Conservation (phyloP, 768 basidiomycete species). For the Lentinula sp. region DNA sequence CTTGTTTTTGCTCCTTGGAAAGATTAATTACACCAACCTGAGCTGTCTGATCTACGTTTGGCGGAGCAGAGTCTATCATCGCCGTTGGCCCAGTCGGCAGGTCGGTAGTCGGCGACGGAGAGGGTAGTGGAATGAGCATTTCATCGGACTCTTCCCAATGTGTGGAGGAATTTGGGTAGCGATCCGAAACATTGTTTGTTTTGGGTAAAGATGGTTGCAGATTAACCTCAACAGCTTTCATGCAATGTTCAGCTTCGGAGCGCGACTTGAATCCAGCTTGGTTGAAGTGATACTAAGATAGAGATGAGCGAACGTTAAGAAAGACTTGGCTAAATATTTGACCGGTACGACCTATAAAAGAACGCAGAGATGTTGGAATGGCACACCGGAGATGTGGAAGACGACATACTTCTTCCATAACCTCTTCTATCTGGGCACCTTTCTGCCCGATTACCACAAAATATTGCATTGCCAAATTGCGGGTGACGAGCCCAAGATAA, state of each 20-base stretch:
- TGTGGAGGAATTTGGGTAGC: slow-evolving; percentile 2
- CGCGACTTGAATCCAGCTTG: not conserved
- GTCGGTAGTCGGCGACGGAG: not conserved
- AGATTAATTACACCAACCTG: slow-evolving; percentile 9
- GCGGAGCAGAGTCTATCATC: not conserved
- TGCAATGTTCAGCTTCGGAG: not conserved
- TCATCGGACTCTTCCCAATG: not conserved
- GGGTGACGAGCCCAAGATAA: too few relatives aligned
- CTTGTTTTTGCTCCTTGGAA: slow-evolving; percentile 32
- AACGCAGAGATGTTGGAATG: not conserved
- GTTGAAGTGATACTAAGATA: not conserved
- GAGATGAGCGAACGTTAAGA: not conserved
- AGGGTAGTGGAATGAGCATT: not conserved
- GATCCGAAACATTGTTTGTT: not conserved
- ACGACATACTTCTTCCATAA: not conserved
- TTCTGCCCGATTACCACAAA: not conserved
- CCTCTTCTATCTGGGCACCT: not conserved
- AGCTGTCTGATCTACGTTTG: not conserved
- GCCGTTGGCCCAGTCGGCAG: not conserved
- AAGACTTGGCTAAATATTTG: not conserved
- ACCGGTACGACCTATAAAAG: not conserved
- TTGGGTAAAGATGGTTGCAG: not conserved
- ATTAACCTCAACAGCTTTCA: not conserved
- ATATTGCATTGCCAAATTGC: not conserved
- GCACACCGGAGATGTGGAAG: too few relatives aligned